phyloP scores from a whole-genome alignment of 2,329 filamentous ascomycete genomes.

The Neofusicoccum ribis region DNA sequence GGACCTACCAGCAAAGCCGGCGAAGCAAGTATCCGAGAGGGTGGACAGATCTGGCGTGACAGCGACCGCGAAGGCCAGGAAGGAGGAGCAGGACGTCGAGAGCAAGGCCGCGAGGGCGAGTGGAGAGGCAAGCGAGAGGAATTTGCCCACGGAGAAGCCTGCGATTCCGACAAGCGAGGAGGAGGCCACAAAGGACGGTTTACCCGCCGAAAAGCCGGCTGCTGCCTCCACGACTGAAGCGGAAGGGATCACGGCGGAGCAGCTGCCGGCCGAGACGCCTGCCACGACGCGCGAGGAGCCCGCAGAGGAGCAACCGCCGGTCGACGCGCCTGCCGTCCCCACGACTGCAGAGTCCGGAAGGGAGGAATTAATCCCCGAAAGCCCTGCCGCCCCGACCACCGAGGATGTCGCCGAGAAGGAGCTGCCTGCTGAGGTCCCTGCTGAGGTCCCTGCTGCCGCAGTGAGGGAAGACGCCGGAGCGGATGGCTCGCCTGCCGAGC shows the following conservation, averaged over 20 bases:
- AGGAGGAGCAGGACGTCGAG: not conserved
- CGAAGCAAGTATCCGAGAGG: conserved; percentile 12
- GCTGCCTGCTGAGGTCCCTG: not conserved
- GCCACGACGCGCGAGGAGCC: not conserved
- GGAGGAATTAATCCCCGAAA: not conserved
- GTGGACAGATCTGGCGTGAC: conserved; percentile 5
- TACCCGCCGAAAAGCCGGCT: conserved; percentile 15
- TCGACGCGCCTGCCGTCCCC: not conserved
- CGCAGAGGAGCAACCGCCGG: not conserved
- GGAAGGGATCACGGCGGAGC: not conserved
- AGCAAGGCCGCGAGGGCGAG: not conserved
- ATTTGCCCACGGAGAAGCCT: not conserved
- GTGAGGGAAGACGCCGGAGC: not conserved
- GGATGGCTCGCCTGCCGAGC: not conserved
- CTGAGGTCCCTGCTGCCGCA: not conserved
- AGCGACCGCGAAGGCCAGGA: conserved; percentile 1
- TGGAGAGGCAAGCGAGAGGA: not conserved
- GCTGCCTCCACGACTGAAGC: not conserved
- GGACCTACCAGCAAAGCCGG: conserved; percentile 6
- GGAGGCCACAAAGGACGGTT: conserved; percentile 7
- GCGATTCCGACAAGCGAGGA: conserved; percentile 8
- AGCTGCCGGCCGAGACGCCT: not conserved
- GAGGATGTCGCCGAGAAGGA: not conserved
- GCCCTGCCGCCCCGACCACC: not conserved
- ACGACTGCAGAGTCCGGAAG: not conserved